phyloP scores from a whole-genome alignment of 2,329 filamentous ascomycete species.

The Paecilomyces variotii region DNA sequence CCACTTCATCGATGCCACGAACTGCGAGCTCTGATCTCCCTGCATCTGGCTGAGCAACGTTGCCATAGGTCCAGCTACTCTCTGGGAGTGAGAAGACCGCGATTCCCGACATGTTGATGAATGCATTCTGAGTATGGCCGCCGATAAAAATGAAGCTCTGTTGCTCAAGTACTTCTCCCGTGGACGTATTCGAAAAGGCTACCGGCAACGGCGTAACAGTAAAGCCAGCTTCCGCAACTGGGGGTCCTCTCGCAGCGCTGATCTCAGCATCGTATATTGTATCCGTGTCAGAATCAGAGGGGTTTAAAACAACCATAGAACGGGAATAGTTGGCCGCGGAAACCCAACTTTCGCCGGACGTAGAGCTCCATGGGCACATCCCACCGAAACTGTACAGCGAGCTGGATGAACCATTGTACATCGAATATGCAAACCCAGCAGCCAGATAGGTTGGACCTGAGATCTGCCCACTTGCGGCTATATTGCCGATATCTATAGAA shows the following conservation, averaged over 20 bases:
- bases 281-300: constrained; percentile 10
- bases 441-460: constrained; percentile 50
- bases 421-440: constrained; percentile 59
- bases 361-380: constrained; percentile 61
- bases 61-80: constrained; percentile 75
- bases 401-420: constrained; percentile 44
- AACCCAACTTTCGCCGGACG: constrained; percentile 53
- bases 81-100: constrained; percentile 82
- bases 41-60: constrained; percentile 42
- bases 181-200: constrained; percentile 59
- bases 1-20: constrained; percentile 46
- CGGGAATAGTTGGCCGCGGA: constrained; percentile 69
- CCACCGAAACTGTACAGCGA: constrained; percentile 69
- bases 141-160: constrained; percentile 74
- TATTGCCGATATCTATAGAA: constrained; percentile 23
- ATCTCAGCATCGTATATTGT: constrained; percentile 38
- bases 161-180: constrained; percentile 59
- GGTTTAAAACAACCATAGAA: constrained; percentile 58
- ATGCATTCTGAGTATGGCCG: constrained; percentile 73
- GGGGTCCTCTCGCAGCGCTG: constrained; percentile 51
- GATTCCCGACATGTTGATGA: constrained; percentile 89
- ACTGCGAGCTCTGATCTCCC: constrained; percentile 51
- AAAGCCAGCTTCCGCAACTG: constrained; percentile 79
- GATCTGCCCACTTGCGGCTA: constrained; percentile 23
- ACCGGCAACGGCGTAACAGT: constrained; percentile 66